These are phyloP conservation scores for Apiospora koreana DNA, from an alignment of 2,329 filamentous ascomycete species.

Conservation along the genomic window DNA sequence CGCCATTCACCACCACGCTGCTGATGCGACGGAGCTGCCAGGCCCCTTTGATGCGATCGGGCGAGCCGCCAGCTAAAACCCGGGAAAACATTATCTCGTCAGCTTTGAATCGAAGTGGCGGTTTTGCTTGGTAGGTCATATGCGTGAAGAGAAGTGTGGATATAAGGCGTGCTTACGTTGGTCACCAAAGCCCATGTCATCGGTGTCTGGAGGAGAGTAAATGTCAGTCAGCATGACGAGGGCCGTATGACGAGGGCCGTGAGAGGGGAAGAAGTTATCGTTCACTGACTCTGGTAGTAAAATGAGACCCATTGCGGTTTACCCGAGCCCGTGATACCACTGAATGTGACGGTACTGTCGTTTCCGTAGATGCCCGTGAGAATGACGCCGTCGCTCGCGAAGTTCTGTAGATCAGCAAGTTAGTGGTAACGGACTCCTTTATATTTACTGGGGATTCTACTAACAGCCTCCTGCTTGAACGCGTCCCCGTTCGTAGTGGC, in stretches of 20 bases:
- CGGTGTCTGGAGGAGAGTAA: conserved; percentile 40
- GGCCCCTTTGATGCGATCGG: conserved; percentile 59
- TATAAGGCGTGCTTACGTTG: conserved; percentile 35
- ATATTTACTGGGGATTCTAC: neutral
- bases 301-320: conserved; percentile 59
- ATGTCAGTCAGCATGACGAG: neutral
- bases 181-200: conserved; percentile 62
- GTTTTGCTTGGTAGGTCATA: neutral
- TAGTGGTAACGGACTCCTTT: neutral
- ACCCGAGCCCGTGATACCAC: conserved; percentile 47
- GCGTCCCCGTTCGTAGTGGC: conserved; percentile 47
- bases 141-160: neutral
- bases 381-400: conserved; percentile 48
- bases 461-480: conserved; percentile 53
- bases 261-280: neutral
- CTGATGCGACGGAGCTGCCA: conserved; percentile 63
- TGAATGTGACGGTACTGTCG: conserved; percentile 54
- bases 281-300: conserved; percentile 50
- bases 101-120: conserved; percentile 14
- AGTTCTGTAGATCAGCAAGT: conserved; percentile 33
- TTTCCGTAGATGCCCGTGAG: conserved; percentile 56
- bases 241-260: neutral
- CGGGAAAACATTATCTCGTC: neutral
- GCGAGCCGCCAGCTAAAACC: conserved; percentile 47
- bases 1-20: conserved; percentile 59